Evolutionary conservation across 2,329 filamentous ascomycete species (phyloP), one percentile per base, ranked within the genome.

Genomic region (Trichophyton schoenleinii): DNA sequence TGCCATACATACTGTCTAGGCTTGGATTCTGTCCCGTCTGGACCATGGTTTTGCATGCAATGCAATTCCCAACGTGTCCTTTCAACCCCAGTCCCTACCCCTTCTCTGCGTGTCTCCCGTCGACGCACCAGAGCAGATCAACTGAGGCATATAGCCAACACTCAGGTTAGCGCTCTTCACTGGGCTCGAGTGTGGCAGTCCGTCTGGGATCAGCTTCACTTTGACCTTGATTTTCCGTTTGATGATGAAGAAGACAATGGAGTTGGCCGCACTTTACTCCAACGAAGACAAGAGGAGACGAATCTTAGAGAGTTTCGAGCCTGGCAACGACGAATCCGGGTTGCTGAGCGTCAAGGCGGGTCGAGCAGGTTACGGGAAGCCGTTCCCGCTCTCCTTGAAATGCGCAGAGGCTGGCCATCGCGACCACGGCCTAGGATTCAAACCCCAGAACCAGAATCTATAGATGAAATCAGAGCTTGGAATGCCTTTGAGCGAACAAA

Each of bases 1-100:
- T 96, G 92, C 69, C 94, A 99, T 73, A 91, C 91, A 57, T 89
- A 95, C 73, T 99, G 94, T 73, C 84, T 95, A 64, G 91, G 89
- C 38, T 81, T 96, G 58, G 86, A 91, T 63, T 77, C 80, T 60
- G 83, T 95, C 61, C 91, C 91, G 22, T 76, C 81, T 34, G 88
- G 88, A 31, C 79, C 86, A 66, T 99, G 92, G 91, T 96, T 92
- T 73, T 99, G 94, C 77, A 86, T 94, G 74, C 85, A 88, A 68
- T 99, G 94, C 73, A 73, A 77, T 62, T 70, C 74, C 73, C 79
- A 78, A 69, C 71, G 77, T 71, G 69, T 75, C 62, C 64, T 80
- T 60, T 67, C 68, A 44, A 46, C 64, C 41, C 31, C 65, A 66
- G 61, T 71, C 71, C 78, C 80, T 64, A 74, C 28, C 5, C 28